phyloP scores from a whole-genome alignment of 495 filamentous ascomycete species.

The Xylaria castorea region DNA sequence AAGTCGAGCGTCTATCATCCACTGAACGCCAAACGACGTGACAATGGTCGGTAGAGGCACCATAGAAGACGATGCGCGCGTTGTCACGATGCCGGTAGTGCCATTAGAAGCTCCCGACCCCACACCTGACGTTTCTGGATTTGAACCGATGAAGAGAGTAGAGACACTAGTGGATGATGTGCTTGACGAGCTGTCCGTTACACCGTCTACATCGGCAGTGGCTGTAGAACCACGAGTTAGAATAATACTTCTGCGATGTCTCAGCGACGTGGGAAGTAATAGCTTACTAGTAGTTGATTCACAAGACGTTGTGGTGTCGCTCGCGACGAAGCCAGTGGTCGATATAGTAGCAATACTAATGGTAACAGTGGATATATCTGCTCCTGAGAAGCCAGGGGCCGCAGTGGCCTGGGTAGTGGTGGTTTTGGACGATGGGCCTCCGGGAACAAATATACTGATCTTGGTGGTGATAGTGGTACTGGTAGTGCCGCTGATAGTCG shows the following conservation, averaged over 20 bases:
- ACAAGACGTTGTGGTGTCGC: slow-evolving; percentile 10
- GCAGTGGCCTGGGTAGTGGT: background rate
- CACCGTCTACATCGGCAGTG: slow-evolving; percentile 18
- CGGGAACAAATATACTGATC: slow-evolving; percentile 13
- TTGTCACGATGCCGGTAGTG: background rate
- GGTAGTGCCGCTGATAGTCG: slow-evolving; percentile 7
- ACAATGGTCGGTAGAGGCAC: slow-evolving; percentile 8
- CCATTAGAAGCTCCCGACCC: background rate
- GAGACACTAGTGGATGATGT: background rate
- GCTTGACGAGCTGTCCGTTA: background rate
- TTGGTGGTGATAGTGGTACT: slow-evolving; percentile 9
- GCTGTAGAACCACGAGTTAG: slow-evolving; percentile 16
- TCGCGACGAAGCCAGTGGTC: background rate
- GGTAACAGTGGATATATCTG: background rate
- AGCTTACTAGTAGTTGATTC: slow-evolving; percentile 15
- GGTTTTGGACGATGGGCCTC: background rate
- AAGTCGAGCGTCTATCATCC: background rate
- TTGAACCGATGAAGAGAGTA: background rate
- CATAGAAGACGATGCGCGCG: background rate
- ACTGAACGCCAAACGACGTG: slow-evolving; percentile 1
- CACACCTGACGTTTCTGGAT: background rate
- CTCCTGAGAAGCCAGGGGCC: background rate
- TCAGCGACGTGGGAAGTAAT: background rate
- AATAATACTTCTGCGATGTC: background rate
- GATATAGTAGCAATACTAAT: background rate